Base-by-base conservation (phyloP, 2,329 filamentous ascomycete genomes). In the Ceratocystis papillata region DNA sequence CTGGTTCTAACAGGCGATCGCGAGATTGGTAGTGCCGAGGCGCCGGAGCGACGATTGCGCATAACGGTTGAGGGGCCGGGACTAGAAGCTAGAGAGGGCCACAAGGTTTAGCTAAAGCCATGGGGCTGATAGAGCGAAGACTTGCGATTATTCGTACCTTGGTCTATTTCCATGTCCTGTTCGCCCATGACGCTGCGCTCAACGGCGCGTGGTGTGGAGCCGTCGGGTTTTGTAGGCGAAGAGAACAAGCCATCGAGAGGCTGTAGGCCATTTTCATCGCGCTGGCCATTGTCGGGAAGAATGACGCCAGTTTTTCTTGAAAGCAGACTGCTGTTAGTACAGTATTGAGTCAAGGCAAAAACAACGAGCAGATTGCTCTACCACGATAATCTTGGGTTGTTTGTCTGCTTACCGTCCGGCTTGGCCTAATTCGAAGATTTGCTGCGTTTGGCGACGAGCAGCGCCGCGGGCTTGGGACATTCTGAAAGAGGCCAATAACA, bases 211-310 rank as follows among this genome's bases (percentile, higher is more conserved):
- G 75, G 71, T 63, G 69, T 55, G 61, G 70, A 68, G 37, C 71
- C 69, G 69, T 68, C 64, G 28, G 60, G 48, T 72, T 86, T 88
- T 70, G 84, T 83, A 15, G 92, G 91, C 22, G 92, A 96, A 7
- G 92, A 96, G 75, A 96, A 96, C 70, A 97, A 84, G 70, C 85
- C 84, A 45, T 93, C 89, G 67, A 96, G 82, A 45, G 89, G 87
- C 74, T 96, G 90, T 79, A 99, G 86, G 75, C 93, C 94, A 80
- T 96, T 81, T 74, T 95, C 91, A 76, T 97, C 93, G 77, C 90
- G 88, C 68, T 86, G 79, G 64, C 90, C 90, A 65, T 80, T 85
- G 72, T 96, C 90, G 72, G 85, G 84, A 41, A 97, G 76, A 0
- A 85, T 88, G 30, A 96, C 83, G 57, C 94, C 94, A 0, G 94